Evolutionary conservation across 129 eudicot genomes (phyloP), one percentile per base, ranked within the genome.

Genomic region (Solidago caesia): DNA sequence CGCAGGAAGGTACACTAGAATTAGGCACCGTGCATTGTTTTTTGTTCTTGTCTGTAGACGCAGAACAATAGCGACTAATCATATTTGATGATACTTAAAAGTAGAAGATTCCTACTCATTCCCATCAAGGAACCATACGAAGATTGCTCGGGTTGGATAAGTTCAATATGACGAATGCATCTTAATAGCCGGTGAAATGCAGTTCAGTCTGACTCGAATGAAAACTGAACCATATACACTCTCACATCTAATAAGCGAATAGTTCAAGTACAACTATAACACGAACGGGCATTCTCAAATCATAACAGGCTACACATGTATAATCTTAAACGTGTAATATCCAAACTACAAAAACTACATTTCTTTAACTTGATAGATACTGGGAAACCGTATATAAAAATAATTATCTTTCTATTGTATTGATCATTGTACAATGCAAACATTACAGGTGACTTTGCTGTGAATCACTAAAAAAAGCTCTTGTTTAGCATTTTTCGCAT

Each of bases 1-100:
- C 1, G 79, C 55, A 0, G 92, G 92, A 26, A 51, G 66, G 67
- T 81, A 85, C 1, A 85, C 73, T 0, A 25, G 82, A 75, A 8
- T 64, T 77, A 2, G 91, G n/a, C n/a, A 29, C 39, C 39, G 39
- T 29, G 39, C 39, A 29, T 29, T 1, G 2, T n/a, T n/a, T 29
- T 2, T 29, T 29, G 39, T 29, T 29, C 39, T 2, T 29, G 39
- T 29, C 39, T 2, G 2, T 29, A 29, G 39, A 29, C 39, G 2
- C 39, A 29, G 39, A 29, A 1, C 2, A 2, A 29, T 29, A 29
- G 39, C 39, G 2, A 29, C 39, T n/a, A n/a, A n/a, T n/a, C n/a
- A n/a, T 29, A 29, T 29, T 2, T 29, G 39, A 29, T 29, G 39
- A 29, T 29, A 29, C 39, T 29, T 29, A 29, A 1, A 29, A 29